Percentiles rank a stretch among this genome's conserved stretches.
Conservation (phyloP, 208 protist genomes). For the Leishmania lainsoni region DNA sequence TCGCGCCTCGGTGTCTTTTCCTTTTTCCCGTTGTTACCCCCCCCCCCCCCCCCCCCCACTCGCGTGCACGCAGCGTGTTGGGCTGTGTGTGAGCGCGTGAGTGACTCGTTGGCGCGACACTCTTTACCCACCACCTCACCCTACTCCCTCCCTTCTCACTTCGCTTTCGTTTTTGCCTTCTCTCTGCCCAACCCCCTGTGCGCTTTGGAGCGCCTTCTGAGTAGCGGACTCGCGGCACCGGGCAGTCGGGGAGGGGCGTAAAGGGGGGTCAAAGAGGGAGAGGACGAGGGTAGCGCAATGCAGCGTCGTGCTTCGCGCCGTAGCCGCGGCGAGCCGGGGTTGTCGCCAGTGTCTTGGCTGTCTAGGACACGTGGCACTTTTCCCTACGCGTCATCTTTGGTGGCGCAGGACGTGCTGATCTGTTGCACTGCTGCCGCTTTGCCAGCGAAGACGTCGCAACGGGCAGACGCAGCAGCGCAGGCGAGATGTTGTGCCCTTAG, state of each 20-base stretch:
- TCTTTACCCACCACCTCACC: too few species aligned
- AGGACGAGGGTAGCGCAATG: background rate
- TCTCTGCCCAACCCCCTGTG: background rate
- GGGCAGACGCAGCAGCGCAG: background rate
- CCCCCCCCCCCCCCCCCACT: too few species aligned
- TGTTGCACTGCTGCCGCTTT: background rate
- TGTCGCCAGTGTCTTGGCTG: background rate
- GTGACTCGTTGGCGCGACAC: too few species aligned
- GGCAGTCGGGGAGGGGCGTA: background rate
- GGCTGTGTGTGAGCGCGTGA: too few species aligned
- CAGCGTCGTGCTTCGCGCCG: background rate
- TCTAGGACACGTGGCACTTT: background rate
- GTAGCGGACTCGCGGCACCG: background rate
- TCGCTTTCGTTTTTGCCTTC: background rate
- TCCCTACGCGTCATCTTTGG: background rate
- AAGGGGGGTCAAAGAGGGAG: background rate
- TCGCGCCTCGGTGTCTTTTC: background rate
- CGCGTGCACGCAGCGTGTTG: too few species aligned
- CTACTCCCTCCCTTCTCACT: too few species aligned
- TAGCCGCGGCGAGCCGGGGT: background rate
- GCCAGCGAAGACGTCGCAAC: background rate
- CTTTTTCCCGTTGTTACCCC: background rate
- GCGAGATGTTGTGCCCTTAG: background rate
- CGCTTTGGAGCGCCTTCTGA: background rate
- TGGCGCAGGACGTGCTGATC: background rate